Conservation (phyloP, 164 flowering plant species). For the Taxillus chinensis region DNA sequence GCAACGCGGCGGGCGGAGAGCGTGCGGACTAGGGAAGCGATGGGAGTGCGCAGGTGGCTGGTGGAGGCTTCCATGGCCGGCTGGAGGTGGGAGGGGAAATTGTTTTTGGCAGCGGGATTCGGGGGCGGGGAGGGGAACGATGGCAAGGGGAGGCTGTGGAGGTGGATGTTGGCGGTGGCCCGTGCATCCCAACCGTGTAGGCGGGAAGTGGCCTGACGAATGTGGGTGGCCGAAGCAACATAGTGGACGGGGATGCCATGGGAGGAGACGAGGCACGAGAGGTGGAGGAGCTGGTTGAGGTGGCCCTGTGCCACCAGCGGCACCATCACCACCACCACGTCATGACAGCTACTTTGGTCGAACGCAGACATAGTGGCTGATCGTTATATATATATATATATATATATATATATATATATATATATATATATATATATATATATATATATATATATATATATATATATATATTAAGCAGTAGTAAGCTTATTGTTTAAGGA, state of each 20-base stretch:
- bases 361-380: no score
- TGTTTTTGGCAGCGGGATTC: slow-evolving; percentile 4
- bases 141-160: slow-evolving; percentile 42
- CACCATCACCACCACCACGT: slow-evolving; percentile 38
- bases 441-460: no score
- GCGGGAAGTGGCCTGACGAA: slow-evolving; percentile 43
- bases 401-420: no score
- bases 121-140: slow-evolving; percentile 29
- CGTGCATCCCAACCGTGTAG: slow-evolving; percentile 18
- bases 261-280: slow-evolving; percentile 35
- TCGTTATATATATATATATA: no score
- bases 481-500: no score
- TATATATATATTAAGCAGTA: no score
- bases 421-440: no score
- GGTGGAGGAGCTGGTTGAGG: slow-evolving; percentile 47
- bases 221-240: slow-evolving; percentile 39
- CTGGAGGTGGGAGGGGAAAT: slow-evolving; percentile 50
- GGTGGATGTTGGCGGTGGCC: slow-evolving; percentile 21
- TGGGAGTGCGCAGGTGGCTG: slow-evolving; percentile 32
- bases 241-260: slow-evolving; percentile 35
- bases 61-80: slow-evolving; percentile 30
- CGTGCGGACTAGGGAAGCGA: slow-evolving; percentile 21
- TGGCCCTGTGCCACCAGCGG: slow-evolving; percentile 63
- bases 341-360: not conserved
- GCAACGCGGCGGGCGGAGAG: slow-evolving; percentile 31